Evolutionary conservation across 2,329 filamentous ascomycete species (phyloP), one percentile per base, ranked within the genome.

Genomic region (Cladosporium halotolerans): DNA sequence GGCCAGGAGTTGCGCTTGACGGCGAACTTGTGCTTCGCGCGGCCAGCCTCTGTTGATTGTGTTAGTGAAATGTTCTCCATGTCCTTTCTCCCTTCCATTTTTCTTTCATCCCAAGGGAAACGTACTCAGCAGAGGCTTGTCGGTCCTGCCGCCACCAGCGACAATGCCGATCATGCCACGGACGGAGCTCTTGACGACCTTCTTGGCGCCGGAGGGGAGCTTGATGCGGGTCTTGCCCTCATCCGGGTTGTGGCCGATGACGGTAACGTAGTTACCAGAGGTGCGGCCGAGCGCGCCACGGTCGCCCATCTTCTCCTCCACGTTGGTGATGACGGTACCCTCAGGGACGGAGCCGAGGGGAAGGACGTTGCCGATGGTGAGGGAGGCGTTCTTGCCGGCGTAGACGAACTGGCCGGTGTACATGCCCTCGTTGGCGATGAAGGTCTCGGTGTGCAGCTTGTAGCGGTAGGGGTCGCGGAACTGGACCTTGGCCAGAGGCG

Each of bases 331-430:
- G 69, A 99, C 92, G 77, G 93, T 99, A 89, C 93, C 93, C 83
- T 99, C 93, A 66, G 93, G 93, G 75, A 97, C 88, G 73, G 88
- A 89, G 73, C 84, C 83, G 68, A 99, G 85, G 64, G 93, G 93
- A 61, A 99, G 89, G 73, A 99, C 79, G 84, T 99, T 99, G 77
- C 93, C 93, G 76, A 99, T 86, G 72, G 88, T 97, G 72, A 99
- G 84, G 65, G 86, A 82, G 70, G 93, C 93, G 80, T 96, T 93
- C 89, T 99, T 99, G 75, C 93, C 93, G 74, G 92, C 93, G 80
- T 99, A 99, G 86, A 99, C 90, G 84, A 99, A 99, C 79, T 99
- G 93, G 75, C 93, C 93, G 66, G 93, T 96, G 89, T 97, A 99
- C 91, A 97, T 96, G 81, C 93, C 93, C 83, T 97, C 93, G 81